Base-by-base conservation (phyloP, 2,329 filamentous ascomycete species). In the Thelonectria olida region DNA sequence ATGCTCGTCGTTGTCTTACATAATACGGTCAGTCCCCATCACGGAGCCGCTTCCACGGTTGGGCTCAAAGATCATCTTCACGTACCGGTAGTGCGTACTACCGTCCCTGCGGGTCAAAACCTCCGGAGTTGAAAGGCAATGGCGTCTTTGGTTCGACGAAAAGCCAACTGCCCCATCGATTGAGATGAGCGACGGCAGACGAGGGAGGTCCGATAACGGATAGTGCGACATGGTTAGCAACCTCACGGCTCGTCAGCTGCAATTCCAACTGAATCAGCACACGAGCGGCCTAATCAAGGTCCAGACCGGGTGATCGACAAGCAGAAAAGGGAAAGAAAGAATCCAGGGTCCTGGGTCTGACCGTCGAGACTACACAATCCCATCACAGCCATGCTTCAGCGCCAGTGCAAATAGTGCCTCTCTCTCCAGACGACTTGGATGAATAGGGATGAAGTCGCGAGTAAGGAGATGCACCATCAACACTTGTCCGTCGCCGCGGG, bases 231-330 rank as follows among this genome's bases (percentile, higher is more conserved):
- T 12, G 5, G 34, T 38, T 13, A 38, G 5, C 15, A 12, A 39
- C 36, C n/a, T 39, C 8, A 5, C 13, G 5, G 8, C 5, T 5
- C 36, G 12, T n/a, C 36, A 39, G 12, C 17, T 9, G 19, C n/a
- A 7, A 42, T 39, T 52, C 59, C 42, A 65, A 61, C 54, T 64
- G 59, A 58, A 55, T 56, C 54, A 53, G 45, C 4, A n/a, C 17
- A 60, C 27, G 45, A 53, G 53, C 54, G 55, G 45, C 61, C 56
- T 27, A 27, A 9, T 27, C 25, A 22, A 54, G 55, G 54, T 28
- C 47, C 38, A 65, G 60, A 53, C 57, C 49, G 36, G 28, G 44
- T 61, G 68, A 70, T 70, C 64, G 62, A 69, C 68, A 39, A 61
- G 23, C 49, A 44, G 54, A 19, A 52, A 42, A 47, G 28, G 28